Evolutionary conservation across 768 basidiomycete genomes (phyloP).

Genomic region (Strobilomyces confusus): DNA sequence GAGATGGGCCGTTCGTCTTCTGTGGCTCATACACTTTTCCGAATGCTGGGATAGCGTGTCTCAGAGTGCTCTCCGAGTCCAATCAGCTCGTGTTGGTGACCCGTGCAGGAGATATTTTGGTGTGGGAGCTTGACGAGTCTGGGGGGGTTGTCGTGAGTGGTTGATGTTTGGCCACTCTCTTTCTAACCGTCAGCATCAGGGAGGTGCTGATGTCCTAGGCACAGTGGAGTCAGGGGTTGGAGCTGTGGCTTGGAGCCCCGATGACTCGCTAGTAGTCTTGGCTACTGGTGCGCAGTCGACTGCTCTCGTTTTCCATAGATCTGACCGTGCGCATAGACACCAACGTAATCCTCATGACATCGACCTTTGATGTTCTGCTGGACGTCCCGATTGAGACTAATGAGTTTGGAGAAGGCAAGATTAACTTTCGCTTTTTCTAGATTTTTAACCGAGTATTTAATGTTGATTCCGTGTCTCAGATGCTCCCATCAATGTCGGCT

Average conservation of each 20-base stretch:
- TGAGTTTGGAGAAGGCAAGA: slow-evolving; percentile 83
- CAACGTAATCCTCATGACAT: slow-evolving; percentile 85
- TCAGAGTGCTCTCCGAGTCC: slow-evolving; percentile 72
- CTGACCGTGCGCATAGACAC: slow-evolving; percentile 48
- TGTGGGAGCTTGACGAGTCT: slow-evolving; percentile 50
- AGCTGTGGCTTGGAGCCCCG: slow-evolving; percentile 87
- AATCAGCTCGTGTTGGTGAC: slow-evolving; percentile 62
- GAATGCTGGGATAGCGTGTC: slow-evolving; percentile 49
- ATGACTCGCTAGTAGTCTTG: slow-evolving; percentile 81
- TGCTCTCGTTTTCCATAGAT: not conserved
- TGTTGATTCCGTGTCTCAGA: slow-evolving; percentile 42
- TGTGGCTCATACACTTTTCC: slow-evolving; percentile 21
- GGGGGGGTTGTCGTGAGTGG: slow-evolving; percentile 41
- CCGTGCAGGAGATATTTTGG: slow-evolving; percentile 79
- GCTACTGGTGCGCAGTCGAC: slow-evolving; percentile 57
- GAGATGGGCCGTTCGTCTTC: slow-evolving; percentile 14
- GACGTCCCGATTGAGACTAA: slow-evolving; percentile 67
- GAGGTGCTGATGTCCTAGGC: slow-evolving; percentile 69
- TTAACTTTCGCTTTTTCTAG: not conserved
- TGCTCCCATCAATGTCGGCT: slow-evolving; percentile 91
- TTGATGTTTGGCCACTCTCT: not conserved
- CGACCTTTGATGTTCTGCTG: slow-evolving; percentile 81
- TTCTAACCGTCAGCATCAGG: slow-evolving; percentile 15
- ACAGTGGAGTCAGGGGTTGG: slow-evolving; percentile 81
- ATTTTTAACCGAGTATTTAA: not conserved